Evolutionary conservation across 83 land plant genomes (phyloP).

Genomic region (Isoetes engelmannii): DNA sequence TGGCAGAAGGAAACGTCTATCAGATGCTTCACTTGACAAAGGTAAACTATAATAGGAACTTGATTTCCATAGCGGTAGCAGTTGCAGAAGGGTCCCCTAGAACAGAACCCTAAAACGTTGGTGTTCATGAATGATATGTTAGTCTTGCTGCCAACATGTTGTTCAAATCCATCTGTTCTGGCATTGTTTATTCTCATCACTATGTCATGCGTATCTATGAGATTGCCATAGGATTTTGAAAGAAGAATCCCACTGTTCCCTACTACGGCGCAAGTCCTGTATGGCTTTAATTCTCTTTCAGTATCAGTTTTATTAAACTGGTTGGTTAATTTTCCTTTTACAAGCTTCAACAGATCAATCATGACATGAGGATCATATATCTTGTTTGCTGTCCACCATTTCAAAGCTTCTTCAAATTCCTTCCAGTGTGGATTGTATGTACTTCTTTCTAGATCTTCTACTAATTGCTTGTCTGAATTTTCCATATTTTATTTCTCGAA

Average conservation of each 20-base stretch:
- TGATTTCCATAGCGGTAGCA: conserved; percentile 68
- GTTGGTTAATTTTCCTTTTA: conserved; percentile 38
- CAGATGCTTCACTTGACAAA: conserved; percentile 18
- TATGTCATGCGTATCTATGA: conserved; percentile 70
- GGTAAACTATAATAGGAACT: neutral
- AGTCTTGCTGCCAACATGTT: conserved; percentile 66
- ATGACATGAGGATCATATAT: conserved; percentile 37
- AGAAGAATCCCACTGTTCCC: conserved; percentile 87
- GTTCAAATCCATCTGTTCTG: conserved; percentile 35
- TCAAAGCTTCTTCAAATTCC: conserved; percentile 29
- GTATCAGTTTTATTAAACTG: conserved; percentile 1
- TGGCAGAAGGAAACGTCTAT: conserved; percentile 67
- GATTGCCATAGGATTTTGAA: conserved; percentile 38
- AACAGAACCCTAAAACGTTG: conserved; percentile 66
- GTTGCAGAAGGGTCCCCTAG: conserved; percentile 47
- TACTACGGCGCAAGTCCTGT: conserved; percentile 75
- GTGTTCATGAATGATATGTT: conserved; percentile 73
- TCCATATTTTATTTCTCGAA: too few species aligned
- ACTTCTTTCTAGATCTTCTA: too few species aligned
- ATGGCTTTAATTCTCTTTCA: neutral
- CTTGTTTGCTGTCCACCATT: conserved; percentile 36
- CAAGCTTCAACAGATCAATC: conserved; percentile 28
- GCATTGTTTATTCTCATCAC: conserved; percentile 94
- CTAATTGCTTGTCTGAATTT: too few species aligned
- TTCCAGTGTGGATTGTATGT: conserved; percentile 24